A percentile compares a stretch with the other conserved stretches of the same genome.
Evolutionary conservation across 2,329 filamentous ascomycete species (phyloP).

Genomic region (Sarocladiaceae sp.): DNA sequence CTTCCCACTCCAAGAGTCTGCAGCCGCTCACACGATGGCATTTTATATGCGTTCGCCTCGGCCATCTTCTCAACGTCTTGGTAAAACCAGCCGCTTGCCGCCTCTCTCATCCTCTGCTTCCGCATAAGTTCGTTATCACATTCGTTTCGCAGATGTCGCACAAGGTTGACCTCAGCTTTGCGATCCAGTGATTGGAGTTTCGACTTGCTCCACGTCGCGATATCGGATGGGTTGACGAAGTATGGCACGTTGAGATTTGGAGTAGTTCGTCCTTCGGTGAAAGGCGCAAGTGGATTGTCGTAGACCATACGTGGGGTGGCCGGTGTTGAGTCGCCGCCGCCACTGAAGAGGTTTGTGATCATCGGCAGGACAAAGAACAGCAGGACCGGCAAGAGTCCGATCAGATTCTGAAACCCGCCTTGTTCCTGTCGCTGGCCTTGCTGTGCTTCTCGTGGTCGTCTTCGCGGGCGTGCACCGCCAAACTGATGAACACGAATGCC

Average conservation of each 20-base stretch:
- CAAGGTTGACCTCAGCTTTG: conserved; percentile 66
- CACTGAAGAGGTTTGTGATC: conserved; percentile 71
- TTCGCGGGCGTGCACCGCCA: conserved; percentile 69
- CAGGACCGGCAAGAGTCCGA: conserved; percentile 79
- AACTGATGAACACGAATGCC: conserved; percentile 95
- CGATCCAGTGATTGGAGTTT: conserved; percentile 72
- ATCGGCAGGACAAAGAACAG: conserved; percentile 83
- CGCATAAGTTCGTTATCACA: conserved; percentile 69
- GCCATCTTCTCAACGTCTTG: conserved; percentile 74
- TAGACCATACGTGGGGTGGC: conserved; percentile 68
- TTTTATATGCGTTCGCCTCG: conserved; percentile 50
- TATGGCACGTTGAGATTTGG: conserved; percentile 70
- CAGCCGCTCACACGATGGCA: conserved; percentile 48
- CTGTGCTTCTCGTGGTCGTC: conserved; percentile 63
- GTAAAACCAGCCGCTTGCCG: conserved; percentile 83
- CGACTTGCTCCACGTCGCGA: conserved; percentile 60
- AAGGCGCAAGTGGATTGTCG: conserved; percentile 61
- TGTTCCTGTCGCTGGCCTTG: conserved; percentile 42
- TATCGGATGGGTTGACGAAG: conserved; percentile 74
- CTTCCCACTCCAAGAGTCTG: conserved; percentile 1
- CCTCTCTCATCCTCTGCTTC: conserved; percentile 62
- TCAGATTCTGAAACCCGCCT: conserved; percentile 52
- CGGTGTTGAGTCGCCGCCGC: conserved; percentile 27
- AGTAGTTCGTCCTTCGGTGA: conserved; percentile 68
- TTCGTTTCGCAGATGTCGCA: conserved; percentile 58